Evolutionary conservation across 1,284 basidiomycete species (phyloP), one percentile per base, ranked within the genome.

Genomic region (Sporisorium scitamineum): DNA sequence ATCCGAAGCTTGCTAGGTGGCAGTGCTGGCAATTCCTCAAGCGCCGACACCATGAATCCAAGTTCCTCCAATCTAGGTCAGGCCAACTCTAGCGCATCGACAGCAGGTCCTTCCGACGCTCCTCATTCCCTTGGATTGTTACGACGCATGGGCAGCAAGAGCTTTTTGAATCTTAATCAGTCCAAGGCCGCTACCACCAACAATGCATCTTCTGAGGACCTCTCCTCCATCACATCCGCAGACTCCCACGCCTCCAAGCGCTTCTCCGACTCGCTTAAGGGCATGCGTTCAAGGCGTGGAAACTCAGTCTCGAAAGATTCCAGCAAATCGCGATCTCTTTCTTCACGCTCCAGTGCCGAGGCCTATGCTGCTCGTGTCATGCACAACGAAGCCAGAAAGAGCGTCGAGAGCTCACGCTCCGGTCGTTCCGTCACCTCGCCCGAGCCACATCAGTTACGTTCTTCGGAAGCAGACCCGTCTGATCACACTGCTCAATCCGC

Each of bases 121-220:
- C 54, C 54, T 13, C 60, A 50, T 5, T 45, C 63, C 14, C 70
- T 58, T n/a, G 67, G 72, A 18, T 51, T 74, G 9, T 54, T 78
- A 27, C 63, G 71, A 1, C 70, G 71, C 27, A 75, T 75, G 57
- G 67, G 71, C n/a, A 78, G 76, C 57, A 69, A 57, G 41, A 71
- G 64, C 48, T 68, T 75, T 39, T 65, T 78, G 39, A 74, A 68
- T 26, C 39, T 69, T 29, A 65, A 61, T 24, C 58, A 68, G 27
- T 26, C 68, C 53, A 68, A 64, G 31, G n/a, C 59, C 11, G 27
- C 24, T 27, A 26, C 69, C 0, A n/a, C 39, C 18, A 54, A n/a
- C 11, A 61, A 54, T 10, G 52, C 64, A 2, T 76, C 68, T 4
- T 54, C 60, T 8, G 73, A 76, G 4, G 63, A 70, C 26, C 61